Conservation (phyloP, 208 protist genomes). For the Leishmania gerbilli region DNA sequence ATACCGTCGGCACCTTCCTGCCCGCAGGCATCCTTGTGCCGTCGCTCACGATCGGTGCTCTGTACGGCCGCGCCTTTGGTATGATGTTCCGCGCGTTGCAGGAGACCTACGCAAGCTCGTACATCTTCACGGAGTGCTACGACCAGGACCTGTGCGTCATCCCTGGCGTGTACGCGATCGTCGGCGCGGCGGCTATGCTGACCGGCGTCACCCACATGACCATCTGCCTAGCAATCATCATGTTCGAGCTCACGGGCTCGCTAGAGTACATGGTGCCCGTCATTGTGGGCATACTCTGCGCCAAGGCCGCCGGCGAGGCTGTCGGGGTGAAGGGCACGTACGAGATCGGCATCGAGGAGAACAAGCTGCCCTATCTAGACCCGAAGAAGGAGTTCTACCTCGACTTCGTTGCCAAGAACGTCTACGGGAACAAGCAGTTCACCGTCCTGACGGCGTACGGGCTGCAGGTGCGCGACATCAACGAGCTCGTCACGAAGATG, state of each 20-base stretch:
- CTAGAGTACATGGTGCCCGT: slow-evolving; percentile 83
- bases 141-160: slow-evolving; percentile 78
- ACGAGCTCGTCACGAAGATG: slow-evolving; percentile 59
- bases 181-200: slow-evolving; percentile 91
- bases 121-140: slow-evolving; percentile 67
- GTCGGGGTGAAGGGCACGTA: slow-evolving; percentile 76
- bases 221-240: slow-evolving; percentile 94
- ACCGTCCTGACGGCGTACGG: slow-evolving; percentile 69
- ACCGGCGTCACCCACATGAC: slow-evolving; percentile 94
- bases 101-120: slow-evolving; percentile 52
- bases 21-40: slow-evolving; percentile 93
- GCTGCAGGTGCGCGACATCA: slow-evolving; percentile 61
- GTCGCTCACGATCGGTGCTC: slow-evolving; percentile 88
- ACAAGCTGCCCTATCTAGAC: slow-evolving; percentile 79
- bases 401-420: slow-evolving; percentile 52
- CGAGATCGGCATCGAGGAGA: slow-evolving; percentile 79
- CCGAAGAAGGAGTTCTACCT: slow-evolving; percentile 78
- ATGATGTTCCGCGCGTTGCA: slow-evolving; percentile 61
- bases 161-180: slow-evolving; percentile 92
- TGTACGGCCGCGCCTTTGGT: slow-evolving; percentile 78
- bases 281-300: slow-evolving; percentile 68
- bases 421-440: slow-evolving; percentile 57
- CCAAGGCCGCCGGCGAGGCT: slow-evolving; percentile 74
- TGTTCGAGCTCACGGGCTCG: slow-evolving; percentile 93
- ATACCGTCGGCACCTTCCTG: slow-evolving; percentile 72